Evolutionary conservation across 768 basidiomycete species (phyloP), one percentile per base, ranked within the genome.

Genomic region (Gymnopilus dilepis): DNA sequence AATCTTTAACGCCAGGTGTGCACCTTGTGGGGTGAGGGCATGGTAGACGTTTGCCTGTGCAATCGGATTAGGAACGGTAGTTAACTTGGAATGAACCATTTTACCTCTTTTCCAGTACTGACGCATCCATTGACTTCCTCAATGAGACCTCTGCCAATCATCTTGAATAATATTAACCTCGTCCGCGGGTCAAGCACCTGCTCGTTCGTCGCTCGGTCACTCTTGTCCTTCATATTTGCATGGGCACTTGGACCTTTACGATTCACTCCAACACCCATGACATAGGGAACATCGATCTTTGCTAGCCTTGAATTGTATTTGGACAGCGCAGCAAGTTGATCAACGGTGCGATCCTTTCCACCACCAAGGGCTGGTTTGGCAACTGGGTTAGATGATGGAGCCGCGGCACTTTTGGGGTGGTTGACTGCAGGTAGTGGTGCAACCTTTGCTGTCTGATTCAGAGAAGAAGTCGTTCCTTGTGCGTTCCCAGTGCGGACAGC

Each of bases 131-230:
- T 97, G 47, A 99, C 88, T 73, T 94, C 91, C 56, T 91, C 86
- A 13, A 99, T 85, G 15, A 99, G 71, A 0, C 89, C 95, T 54
- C 95, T 81, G 4, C 94, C 92, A 58, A 97, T 92, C 91, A 99
- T 95, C 78, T 97, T 97, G 79, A 95, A 94, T 51, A 99, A 75
- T 33, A 99, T 97, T 37, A 97, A 80, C 51, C 97, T 79, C 8
- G 97, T 99, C n/a, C 97, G 84, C 15, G 94, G 91, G 74, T 99
- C 97, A 37, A 99, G 83, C 2, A 99, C 97, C 70, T 98, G 97
- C 73, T 99, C 97, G 47, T 85, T 94, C 13, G 97, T 99, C 2
- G 97, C 97, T 30, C 97, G 85, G 77, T 99, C 97, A 45, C 91
- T 89, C 75, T 98, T 98, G 76, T 99, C 97, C 76, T 98, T 99